These are phyloP conservation scores for Theobroma cacao DNA, from an alignment of 345 rosid species.

Conservation along the genomic window DNA sequence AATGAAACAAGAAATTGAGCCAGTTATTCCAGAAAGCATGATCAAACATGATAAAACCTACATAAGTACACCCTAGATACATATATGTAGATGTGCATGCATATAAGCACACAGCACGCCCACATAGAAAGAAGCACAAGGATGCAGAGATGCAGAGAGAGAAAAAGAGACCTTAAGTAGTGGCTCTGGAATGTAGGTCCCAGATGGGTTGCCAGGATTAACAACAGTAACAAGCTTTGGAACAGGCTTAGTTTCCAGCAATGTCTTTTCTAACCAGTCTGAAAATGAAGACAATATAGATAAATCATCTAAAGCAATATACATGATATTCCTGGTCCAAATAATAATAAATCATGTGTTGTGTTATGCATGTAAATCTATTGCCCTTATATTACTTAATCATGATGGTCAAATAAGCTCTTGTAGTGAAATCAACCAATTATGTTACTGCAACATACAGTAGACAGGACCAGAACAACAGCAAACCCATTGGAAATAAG, in stretches of 20 bases:
- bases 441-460: background rate
- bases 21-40: background rate
- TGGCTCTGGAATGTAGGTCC: conserved; percentile 82
- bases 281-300: conserved; percentile 23
- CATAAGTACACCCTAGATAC: background rate
- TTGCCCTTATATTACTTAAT: background rate
- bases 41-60: background rate
- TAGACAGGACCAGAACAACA: background rate
- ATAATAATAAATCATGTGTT: background rate
- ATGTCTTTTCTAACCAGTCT: conserved; percentile 84
- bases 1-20: background rate
- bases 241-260: conserved; percentile 62
- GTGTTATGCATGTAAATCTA: background rate
- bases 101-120: background rate
- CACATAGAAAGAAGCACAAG: background rate
- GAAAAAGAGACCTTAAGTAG: conserved; percentile 66
- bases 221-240: conserved; percentile 95
- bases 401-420: background rate
- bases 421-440: conserved; percentile 2
- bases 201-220: conserved; percentile 95
- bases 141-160: conserved; percentile 1
- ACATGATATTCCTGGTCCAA: background rate
- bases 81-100: background rate
- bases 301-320: conserved; percentile 9
- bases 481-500: background rate